Conservation (phyloP, 2,329 filamentous ascomycete genomes). For the Mariannaea sp. region DNA sequence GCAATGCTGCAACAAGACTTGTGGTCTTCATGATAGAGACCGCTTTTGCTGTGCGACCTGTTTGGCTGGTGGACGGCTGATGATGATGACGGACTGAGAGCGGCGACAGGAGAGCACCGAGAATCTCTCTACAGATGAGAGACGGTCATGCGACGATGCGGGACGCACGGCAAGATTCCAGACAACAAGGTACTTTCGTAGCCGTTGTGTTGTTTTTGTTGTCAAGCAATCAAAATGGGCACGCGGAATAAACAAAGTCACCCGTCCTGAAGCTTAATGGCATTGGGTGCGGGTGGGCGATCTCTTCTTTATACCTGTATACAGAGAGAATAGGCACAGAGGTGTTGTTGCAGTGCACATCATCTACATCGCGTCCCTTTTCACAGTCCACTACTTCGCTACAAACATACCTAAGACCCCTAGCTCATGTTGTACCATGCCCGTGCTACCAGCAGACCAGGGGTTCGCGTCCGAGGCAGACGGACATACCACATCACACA, state of each 20-base stretch:
- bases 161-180: neutral
- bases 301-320: conserved; percentile 12
- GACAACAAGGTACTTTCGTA: too few species aligned
- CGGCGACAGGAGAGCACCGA: neutral
- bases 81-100: conserved; percentile 7
- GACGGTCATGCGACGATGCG: neutral
- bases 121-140: conserved; percentile 9
- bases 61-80: neutral
- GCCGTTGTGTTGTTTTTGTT: conserved; percentile 1
- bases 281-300: conserved; percentile 7
- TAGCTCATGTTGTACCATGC: neutral
- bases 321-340: neutral
- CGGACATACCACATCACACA: neutral
- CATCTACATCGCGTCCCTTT: conserved; percentile 6
- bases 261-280: neutral
- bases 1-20: conserved; percentile 39
- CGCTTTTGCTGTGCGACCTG: neutral
- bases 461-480: too few species aligned
- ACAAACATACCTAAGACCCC: neutral
- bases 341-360: conserved; percentile 9
- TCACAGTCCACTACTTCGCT: neutral
- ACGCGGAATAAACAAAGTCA: neutral
- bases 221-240: neutral
- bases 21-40: conserved; percentile 42
- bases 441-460: too few species aligned